Conservation (phyloP, 2,329 filamentous ascomycete species). For the Aspergillus sp. region DNA sequence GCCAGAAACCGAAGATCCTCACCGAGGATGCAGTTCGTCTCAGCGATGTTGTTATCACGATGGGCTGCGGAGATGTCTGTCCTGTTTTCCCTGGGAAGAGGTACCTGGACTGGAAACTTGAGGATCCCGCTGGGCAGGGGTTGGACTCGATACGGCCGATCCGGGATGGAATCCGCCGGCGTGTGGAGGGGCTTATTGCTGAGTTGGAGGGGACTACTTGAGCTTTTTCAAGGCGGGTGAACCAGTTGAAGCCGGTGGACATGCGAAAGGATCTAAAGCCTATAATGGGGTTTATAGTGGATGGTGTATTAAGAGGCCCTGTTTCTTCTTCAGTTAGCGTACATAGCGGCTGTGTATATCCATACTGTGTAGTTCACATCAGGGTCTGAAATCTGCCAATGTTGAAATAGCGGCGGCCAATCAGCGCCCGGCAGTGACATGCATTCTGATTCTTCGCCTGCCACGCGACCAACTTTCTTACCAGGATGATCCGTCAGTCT, state of each 20-base stretch:
- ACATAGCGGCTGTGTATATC: too few relatives aligned
- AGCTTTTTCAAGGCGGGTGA: too few relatives aligned
- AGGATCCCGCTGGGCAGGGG: constrained; percentile 25
- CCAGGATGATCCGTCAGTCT: background rate
- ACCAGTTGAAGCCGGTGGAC: too few relatives aligned
- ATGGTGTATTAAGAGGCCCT: too few relatives aligned
- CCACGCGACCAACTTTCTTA: background rate
- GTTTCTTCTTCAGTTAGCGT: too few relatives aligned
- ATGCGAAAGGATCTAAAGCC: too few relatives aligned
- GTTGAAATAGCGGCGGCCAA: background rate
- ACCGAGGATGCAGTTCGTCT: constrained; percentile 21
- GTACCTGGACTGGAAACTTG: constrained; percentile 27
- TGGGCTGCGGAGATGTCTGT: constrained; percentile 30
- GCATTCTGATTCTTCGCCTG: background rate
- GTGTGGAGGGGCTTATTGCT: background rate
- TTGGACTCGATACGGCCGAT: constrained; percentile 23
- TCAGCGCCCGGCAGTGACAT: background rate
- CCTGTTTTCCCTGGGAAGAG: constrained; percentile 27
- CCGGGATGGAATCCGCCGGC: constrained; percentile 21
- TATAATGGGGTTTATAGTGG: too few relatives aligned
- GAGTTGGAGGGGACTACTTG: too few relatives aligned
- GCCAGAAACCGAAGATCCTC: constrained; percentile 26
- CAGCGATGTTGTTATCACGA: constrained; percentile 28
- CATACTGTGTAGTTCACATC: too few relatives aligned
- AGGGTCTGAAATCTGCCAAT: too few relatives aligned